Base-by-base conservation (phyloP, 2,329 filamentous ascomycete genomes). In the Ophiocordyceps unilateralis region DNA sequence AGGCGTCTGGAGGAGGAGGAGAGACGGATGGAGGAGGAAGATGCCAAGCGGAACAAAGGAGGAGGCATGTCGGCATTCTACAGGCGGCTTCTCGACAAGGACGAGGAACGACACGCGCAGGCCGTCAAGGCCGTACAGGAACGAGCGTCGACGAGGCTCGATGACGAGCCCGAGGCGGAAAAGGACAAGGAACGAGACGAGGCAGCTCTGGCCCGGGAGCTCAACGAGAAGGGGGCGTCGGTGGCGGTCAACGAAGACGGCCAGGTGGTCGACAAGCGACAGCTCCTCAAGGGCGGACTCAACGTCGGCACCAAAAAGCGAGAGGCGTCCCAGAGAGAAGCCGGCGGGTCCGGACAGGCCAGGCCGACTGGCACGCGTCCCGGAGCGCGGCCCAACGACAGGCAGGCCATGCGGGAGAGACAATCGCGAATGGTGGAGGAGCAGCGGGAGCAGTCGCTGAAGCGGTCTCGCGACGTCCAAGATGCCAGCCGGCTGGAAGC, bases 1-100 rank as follows among this genome's bases (percentile, higher is more conserved):
- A 66, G 69, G 50, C 65, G 69, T 43, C 55, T 83, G 9, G 82
- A 88, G 54, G 81, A 78, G 49, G 82, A 85, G 55, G 83, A 91
- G 61, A 72, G 68, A 55, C 62, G 59, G 45, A 66, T 69, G 45
- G 79, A 84, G 51, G 81, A 80, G 52, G 72, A 68, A 32, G 71
- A 83, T 53, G 69, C 72, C 21, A 71, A 70, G 57, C 78, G 77
- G 58, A 79, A 79, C 48, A 70, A 76, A 49, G 53, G 50, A 1
- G 68, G 71, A n/a, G 81, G 82, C 36, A 84, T 91, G 81, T 76
- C 76, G 43, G 79, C 75, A 2, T 89, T 91, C 55, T 87, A 88
- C 59, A 78, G 78, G 56, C 76, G 78, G 45, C 67, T 89, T 58
- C 67, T 91, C 50, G 73, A 83, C 41, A 73, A 76, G 51, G 77